Conservation (phyloP, 2,329 filamentous ascomycete species). For the Mycocentrospora acerina region DNA sequence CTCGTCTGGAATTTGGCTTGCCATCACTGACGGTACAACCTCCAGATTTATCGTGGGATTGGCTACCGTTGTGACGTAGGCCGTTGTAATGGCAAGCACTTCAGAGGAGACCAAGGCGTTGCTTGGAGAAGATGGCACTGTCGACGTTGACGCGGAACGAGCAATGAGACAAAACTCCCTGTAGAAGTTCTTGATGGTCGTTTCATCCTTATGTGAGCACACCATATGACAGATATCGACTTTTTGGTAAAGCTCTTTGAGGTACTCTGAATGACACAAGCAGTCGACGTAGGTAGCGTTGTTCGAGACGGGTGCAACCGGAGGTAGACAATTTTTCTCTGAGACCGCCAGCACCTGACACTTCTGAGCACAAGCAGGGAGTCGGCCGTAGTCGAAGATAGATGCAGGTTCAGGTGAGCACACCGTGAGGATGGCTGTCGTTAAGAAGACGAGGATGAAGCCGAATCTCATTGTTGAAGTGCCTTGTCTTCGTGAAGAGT, state of each 20-base stretch:
- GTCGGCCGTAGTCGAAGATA: constrained; percentile 1
- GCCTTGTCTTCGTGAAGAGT: background rate
- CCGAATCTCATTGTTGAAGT: background rate
- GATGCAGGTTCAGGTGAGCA: background rate
- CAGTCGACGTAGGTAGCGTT: constrained; percentile 63
- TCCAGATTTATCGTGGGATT: background rate
- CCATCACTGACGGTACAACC: no score
- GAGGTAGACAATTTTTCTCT: constrained; percentile 66
- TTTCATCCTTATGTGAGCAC: constrained; percentile 59
- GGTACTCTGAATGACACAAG: constrained; percentile 68
- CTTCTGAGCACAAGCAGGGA: constrained; percentile 5
- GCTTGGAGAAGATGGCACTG: background rate
- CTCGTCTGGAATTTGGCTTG: no score
- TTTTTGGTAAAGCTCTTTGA: constrained; percentile 60
- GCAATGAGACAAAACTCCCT: constrained; percentile 2
- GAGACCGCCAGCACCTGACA: constrained; percentile 1
- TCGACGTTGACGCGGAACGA: background rate
- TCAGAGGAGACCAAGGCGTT: background rate
- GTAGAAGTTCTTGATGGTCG: constrained; percentile 39
- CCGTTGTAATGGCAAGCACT: background rate
- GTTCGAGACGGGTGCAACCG: constrained; percentile 53
- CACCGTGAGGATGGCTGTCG: background rate
- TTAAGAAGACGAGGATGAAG: background rate
- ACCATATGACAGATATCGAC: constrained; percentile 63
- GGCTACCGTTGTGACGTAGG: background rate